Percentiles rank a stretch among this genome's conserved stretches.
phyloP scores from a whole-genome alignment of 192 early-diverging fungal species.

The Gigaspora rosea region DNA sequence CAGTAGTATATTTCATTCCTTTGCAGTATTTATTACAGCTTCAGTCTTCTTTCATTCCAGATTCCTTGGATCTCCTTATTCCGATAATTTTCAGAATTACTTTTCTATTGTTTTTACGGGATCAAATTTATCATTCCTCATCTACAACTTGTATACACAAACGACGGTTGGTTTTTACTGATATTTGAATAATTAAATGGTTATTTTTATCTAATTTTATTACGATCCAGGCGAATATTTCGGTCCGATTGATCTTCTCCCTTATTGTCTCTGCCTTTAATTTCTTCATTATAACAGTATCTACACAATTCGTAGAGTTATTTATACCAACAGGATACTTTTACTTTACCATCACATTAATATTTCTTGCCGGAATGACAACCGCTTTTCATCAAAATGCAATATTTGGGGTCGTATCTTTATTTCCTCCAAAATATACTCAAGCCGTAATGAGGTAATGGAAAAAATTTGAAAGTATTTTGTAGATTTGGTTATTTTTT shows the following conservation, averaged over 20 bases:
- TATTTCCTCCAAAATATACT: conserved; percentile 65
- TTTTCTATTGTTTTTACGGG: conserved; percentile 69
- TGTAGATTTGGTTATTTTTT: not conserved
- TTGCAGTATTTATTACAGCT: conserved; percentile 72
- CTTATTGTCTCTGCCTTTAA: conserved; percentile 57
- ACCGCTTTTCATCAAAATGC: conserved; percentile 68
- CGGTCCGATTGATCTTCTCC: conserved; percentile 44
- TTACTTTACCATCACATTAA: conserved; percentile 58
- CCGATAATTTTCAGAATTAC: conserved; percentile 75
- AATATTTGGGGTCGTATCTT: conserved; percentile 70
- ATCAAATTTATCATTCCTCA: conserved; percentile 58
- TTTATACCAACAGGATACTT: conserved; percentile 61
- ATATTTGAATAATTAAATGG: not conserved
- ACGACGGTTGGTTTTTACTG: conserved; percentile 41
- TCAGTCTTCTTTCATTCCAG: conserved; percentile 68
- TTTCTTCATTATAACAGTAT: conserved; percentile 53
- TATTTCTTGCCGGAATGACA: conserved; percentile 57
- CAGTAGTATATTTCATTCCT: not conserved
- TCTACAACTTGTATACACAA: conserved; percentile 53
- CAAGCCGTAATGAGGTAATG: conserved; percentile 73
- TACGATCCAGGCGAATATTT: conserved; percentile 36
- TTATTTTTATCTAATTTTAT: too few relatives aligned
- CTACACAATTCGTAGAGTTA: conserved; percentile 45
- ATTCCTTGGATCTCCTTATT: conserved; percentile 61
- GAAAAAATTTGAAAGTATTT: not conserved